Evolutionary conservation across 768 basidiomycete species (phyloP).

Genomic region (Polyporus arcularius): DNA sequence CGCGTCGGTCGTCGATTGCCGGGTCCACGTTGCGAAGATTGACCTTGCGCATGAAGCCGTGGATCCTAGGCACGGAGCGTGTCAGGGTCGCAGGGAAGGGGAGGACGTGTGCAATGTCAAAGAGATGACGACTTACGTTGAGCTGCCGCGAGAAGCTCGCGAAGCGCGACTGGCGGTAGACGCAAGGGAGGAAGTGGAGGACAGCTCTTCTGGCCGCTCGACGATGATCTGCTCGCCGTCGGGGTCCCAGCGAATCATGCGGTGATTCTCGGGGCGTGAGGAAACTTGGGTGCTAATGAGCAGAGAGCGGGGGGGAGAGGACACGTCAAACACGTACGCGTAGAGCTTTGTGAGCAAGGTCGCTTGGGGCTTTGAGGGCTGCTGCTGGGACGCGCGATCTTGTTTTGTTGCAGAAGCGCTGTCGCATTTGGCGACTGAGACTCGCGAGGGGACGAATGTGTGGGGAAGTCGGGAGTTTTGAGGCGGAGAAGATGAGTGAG

Average conservation of each 20-base stretch:
- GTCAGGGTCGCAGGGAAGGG: slow-evolving; percentile 16
- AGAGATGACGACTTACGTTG: slow-evolving; percentile 62
- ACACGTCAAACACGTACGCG: slow-evolving; percentile 58
- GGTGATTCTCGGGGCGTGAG: slow-evolving; percentile 92
- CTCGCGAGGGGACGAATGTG: too few relatives aligned
- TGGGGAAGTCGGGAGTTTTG: too few relatives aligned
- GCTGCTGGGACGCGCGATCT: too few relatives aligned
- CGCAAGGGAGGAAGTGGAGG: slow-evolving; percentile 88
- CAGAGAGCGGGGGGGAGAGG: slow-evolving; percentile 5
- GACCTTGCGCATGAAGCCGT: slow-evolving; percentile 98
- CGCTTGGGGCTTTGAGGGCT: too few relatives aligned
- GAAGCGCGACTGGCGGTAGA: slow-evolving; percentile 96
- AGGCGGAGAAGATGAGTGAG: too few relatives aligned
- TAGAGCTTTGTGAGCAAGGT: slow-evolving; percentile 69
- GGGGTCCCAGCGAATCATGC: slow-evolving; percentile 97
- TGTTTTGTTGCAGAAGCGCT: too few relatives aligned
- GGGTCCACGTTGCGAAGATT: slow-evolving; percentile 94
- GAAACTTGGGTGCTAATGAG: slow-evolving; percentile 48
- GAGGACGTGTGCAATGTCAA: slow-evolving; percentile 26
- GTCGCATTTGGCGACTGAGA: too few relatives aligned
- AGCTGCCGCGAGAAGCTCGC: slow-evolving; percentile 97
- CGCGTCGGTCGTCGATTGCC: slow-evolving; percentile 93
- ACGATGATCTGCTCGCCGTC: slow-evolving; percentile 95
- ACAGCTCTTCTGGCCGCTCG: slow-evolving; percentile 93
- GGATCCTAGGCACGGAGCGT: slow-evolving; percentile 63